phyloP scores from a whole-genome alignment of 2,329 filamentous ascomycete species.

The Dothistroma septosporum region DNA sequence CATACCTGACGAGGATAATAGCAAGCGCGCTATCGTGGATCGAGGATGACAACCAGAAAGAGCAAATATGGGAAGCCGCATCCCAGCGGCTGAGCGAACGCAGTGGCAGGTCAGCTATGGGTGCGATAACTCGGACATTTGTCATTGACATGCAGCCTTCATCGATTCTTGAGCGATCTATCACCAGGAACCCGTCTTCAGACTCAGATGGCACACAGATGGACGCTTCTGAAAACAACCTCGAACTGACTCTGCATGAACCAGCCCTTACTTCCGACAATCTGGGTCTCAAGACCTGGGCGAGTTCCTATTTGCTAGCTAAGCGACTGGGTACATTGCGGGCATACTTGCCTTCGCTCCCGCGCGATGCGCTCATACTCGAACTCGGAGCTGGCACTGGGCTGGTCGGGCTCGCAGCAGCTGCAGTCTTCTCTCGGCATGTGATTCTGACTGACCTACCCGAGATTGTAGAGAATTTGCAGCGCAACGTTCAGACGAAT shows the following conservation, averaged over 20 bases:
- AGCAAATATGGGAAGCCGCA: constrained; percentile 71
- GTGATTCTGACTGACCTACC: constrained; percentile 80
- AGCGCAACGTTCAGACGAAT: constrained; percentile 68
- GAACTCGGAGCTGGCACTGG: constrained; percentile 90
- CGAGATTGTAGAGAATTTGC: constrained; percentile 75
- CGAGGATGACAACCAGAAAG: constrained; percentile 59
- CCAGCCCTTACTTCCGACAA: constrained; percentile 84
- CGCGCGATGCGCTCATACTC: constrained; percentile 44
- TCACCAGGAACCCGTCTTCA: constrained; percentile 11
- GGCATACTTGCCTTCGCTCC: constrained; percentile 15
- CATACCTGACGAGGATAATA: constrained; percentile 67
- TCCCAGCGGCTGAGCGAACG: constrained; percentile 77
- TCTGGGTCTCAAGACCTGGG: constrained; percentile 93
- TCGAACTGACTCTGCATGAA: constrained; percentile 73
- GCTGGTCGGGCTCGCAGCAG: constrained; percentile 81
- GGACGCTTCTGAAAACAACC: constrained; percentile 30
- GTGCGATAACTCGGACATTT: constrained; percentile 59
- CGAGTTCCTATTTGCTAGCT: constrained; percentile 80
- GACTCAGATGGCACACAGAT: constrained; percentile 5
- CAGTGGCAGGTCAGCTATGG: constrained; percentile 71
- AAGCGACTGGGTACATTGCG: constrained; percentile 55
- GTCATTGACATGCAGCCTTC: constrained; percentile 40
- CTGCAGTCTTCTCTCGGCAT: constrained; percentile 61
- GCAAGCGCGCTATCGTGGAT: constrained; percentile 67
- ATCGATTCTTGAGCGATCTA: constrained; percentile 2